A percentile compares a stretch with the other conserved stretches of the same genome.
Conservation (phyloP, 495 filamentous ascomycete genomes). For the Neurospora terricola region DNA sequence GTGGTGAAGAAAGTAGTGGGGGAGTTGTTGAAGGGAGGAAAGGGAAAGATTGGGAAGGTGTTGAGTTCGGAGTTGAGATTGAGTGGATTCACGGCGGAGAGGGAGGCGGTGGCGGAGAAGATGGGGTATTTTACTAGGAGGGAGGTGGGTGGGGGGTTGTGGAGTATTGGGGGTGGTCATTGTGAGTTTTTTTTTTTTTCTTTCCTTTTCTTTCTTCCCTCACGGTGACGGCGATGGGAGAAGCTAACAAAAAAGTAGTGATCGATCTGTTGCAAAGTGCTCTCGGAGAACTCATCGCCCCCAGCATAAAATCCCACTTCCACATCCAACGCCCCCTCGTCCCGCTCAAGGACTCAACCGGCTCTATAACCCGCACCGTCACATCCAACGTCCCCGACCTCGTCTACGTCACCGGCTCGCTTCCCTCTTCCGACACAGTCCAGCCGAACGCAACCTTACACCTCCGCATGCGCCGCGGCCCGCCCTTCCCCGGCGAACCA, state of each 20-base stretch:
- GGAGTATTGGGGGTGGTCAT: constrained; percentile 46
- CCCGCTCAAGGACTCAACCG: constrained; percentile 20
- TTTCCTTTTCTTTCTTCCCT: not conserved
- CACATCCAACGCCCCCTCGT: constrained; percentile 36
- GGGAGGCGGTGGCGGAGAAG: constrained; percentile 19
- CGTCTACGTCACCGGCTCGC: constrained; percentile 35
- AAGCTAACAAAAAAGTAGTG: no score
- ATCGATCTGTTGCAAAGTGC: constrained; percentile 31
- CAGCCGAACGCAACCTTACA: constrained; percentile 29
- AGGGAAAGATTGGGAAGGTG: constrained; percentile 44
- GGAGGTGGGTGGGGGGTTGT: constrained; percentile 38
- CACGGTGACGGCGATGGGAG: no score
- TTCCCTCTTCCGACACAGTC: constrained; percentile 23
- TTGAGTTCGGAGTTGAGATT: constrained; percentile 40
- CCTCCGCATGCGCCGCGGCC: constrained; percentile 37
- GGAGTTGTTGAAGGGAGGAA: constrained; percentile 32
- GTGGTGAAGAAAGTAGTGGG: constrained; percentile 30
- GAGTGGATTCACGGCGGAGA: constrained; percentile 25
- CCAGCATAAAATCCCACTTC: constrained; percentile 21
- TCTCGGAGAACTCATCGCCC: constrained; percentile 35
- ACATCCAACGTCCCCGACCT: constrained; percentile 35
- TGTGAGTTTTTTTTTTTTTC: constrained; percentile 17
- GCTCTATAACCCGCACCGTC: constrained; percentile 18
- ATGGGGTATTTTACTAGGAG: constrained; percentile 36
- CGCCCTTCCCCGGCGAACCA: constrained; percentile 36